Percentiles rank a stretch among this genome's conserved stretches.
phyloP scores from a whole-genome alignment of 116 monocot genomes.

The Trichopus zeylanicus region DNA sequence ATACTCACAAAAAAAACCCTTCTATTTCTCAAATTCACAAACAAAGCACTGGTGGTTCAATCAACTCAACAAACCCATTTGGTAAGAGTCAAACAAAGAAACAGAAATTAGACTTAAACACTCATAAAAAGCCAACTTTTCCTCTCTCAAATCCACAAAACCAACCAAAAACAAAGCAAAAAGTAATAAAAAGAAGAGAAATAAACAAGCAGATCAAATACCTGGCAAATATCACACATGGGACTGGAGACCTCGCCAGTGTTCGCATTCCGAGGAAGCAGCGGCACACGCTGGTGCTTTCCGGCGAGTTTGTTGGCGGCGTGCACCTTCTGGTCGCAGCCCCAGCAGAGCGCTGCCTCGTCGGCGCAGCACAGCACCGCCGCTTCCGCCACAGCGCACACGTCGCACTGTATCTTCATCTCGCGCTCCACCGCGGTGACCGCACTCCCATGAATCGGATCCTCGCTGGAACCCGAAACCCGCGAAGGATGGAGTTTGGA shows the following conservation, averaged over 20 bases:
- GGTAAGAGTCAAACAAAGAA: no score
- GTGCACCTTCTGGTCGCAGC: conserved; percentile 53
- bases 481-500: no score
- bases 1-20: no score
- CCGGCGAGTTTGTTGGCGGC: conserved; percentile 71
- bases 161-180: no score
- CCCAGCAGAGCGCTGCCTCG: conserved; percentile 55
- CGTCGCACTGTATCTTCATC: conserved; percentile 72
- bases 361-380: conserved; percentile 63
- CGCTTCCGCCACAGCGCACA: conserved; percentile 49
- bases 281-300: conserved; percentile 56
- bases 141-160: no score
- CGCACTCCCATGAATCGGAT: no score
- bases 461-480: no score
- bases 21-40: no score
- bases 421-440: background rate
- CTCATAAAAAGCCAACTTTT: no score
- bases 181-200: background rate
- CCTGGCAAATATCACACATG: conserved; percentile 71
- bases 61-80: no score
- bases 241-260: conserved; percentile 16
- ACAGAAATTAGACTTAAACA: no score
- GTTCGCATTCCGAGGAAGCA: conserved; percentile 13
- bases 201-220: conserved; percentile 5
- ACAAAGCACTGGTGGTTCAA: no score